These are phyloP conservation scores for Moniliophthora roreri DNA, from an alignment of 1,284 basidiomycete genomes.

Conservation along the genomic window DNA sequence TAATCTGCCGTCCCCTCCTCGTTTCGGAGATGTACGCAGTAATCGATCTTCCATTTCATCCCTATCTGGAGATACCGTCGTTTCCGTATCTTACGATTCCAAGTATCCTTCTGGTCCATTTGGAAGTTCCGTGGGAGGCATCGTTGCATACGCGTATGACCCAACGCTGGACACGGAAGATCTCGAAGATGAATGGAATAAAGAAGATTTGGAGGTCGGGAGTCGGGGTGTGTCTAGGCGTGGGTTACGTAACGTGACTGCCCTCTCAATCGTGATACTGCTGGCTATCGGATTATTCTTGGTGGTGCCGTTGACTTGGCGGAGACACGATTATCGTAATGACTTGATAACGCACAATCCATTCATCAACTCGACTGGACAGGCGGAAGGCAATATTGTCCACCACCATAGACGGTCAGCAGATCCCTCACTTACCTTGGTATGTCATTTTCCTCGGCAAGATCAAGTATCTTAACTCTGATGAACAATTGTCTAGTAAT, in stretches of 20 bases:
- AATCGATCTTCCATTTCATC: constrained; percentile 23
- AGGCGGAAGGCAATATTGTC: constrained; percentile 21
- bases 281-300: constrained; percentile 32
- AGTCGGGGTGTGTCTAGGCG: constrained; percentile 20
- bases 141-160: constrained; percentile 37
- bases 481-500: no score
- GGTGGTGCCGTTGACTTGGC: constrained; percentile 28
- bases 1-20: constrained; percentile 15
- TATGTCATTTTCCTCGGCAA: no score
- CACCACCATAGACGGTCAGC: no score
- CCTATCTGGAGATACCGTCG: constrained; percentile 24
- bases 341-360: constrained; percentile 32
- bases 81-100: constrained; percentile 30
- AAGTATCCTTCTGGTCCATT: constrained; percentile 29
- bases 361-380: constrained; percentile 35
- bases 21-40: constrained; percentile 9
- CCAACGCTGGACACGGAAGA: constrained; percentile 27
- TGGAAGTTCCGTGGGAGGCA: constrained; percentile 19
- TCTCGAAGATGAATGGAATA: constrained; percentile 28
- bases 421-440: no score
- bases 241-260: constrained; percentile 26
- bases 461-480: no score
- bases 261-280: constrained; percentile 27
- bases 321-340: constrained; percentile 20
- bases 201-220: constrained; percentile 20